Evolutionary conservation across 1,284 basidiomycete species (phyloP).

Genomic region (Cystobasidium slooffiae): DNA sequence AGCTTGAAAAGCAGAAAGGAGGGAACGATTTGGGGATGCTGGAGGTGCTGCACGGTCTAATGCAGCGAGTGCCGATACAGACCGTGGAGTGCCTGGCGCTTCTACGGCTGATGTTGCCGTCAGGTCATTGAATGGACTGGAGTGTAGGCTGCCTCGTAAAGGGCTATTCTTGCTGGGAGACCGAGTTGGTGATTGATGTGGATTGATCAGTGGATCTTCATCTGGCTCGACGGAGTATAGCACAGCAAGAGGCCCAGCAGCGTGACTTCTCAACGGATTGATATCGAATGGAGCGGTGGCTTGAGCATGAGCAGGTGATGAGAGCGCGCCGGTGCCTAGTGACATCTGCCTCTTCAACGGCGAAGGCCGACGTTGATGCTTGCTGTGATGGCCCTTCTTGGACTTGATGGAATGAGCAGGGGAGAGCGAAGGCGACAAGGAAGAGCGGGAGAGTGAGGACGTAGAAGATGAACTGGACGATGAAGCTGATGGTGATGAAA

Average conservation of each 20-base stretch:
- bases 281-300: neutral
- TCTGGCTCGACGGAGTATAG: slow-evolving; percentile 26
- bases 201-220: slow-evolving; percentile 7
- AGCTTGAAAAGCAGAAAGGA: slow-evolving; percentile 36
- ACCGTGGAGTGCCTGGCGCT: neutral
- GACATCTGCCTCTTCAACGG: slow-evolving; percentile 32
- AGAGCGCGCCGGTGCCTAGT: neutral
- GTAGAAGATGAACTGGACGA: neutral
- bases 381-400: neutral
- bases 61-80: neutral
- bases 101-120: neutral
- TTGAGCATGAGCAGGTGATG: no score
- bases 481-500: neutral
- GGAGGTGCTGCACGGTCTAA: neutral
- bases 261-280: slow-evolving; percentile 1
- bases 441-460: slow-evolving; percentile 3
- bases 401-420: slow-evolving; percentile 6
- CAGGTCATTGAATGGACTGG: slow-evolving; percentile 11
- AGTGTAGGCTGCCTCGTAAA: neutral
- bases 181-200: neutral
- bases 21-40: slow-evolving; percentile 26
- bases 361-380: neutral
- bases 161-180: neutral
- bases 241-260: slow-evolving; percentile 25
- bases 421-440: slow-evolving; percentile 11